Base-by-base conservation (phyloP, 2,329 filamentous ascomycete genomes). In the Xylaria multiplex region DNA sequence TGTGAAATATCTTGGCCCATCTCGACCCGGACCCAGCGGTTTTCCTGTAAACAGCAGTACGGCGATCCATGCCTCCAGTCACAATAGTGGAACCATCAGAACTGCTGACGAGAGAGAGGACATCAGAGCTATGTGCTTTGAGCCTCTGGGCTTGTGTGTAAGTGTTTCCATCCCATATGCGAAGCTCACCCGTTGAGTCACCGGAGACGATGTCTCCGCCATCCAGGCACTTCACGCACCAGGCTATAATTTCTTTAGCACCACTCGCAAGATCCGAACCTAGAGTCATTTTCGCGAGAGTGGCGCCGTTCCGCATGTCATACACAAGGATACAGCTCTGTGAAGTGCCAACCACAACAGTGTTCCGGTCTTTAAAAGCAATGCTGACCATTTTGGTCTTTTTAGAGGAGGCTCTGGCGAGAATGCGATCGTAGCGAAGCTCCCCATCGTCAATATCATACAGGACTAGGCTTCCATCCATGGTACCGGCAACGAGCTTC, bases 171-270 rank as follows among this genome's bases (percentile, higher is more conserved):
- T 97, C 93, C 91, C 94, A 99, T 76, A 98, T 92, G 70, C 93
- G 90, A 46, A 99, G 85, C 77, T 98, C 93, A 37, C 96, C 96
- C 5, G 93, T 94, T 2, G 96, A 98, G 77, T 99, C 96, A 57
- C 93, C 96, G 1, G 94, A 97, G 13, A 98, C 90, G 68, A 99
- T 96, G 71, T 96, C 93, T 56, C 93, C 94, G 74, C 92, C 91
- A 9, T 91, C 88, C 37, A 98, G 84, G 75, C 91, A 93, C 79
- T 93, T 97, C 68, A 99, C 91, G 59, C 93, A 91, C 96, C 96
- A 99, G 14, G 97, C 91, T 57, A 98, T 89, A 63, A 94, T 90
- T 70, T 97, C 91, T 79, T 92, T 95, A 19, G 91, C 88, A 6
- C 92, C 92, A 50, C 91, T 92, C 7, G 83, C 82, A 11, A 93